Base-by-base conservation (phyloP, 1,284 basidiomycete species). In the Microbotryomycetes sp. region DNA sequence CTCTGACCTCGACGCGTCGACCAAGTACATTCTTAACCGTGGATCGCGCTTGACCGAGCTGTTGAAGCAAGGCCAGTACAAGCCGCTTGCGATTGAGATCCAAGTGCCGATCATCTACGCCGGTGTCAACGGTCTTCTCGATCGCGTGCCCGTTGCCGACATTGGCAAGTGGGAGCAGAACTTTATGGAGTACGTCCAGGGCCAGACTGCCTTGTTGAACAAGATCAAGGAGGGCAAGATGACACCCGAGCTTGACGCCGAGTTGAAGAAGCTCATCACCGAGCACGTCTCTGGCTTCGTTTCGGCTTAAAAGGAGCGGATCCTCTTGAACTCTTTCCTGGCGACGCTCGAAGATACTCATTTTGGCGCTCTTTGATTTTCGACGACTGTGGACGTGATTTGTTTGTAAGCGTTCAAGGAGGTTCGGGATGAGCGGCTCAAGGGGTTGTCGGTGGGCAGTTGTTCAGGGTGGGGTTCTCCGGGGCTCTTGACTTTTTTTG, bases 51-150 rank as follows among this genome's bases (percentile, higher is more conserved):
- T 98, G 66, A 97, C 93, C 70, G 94, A 98, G 82, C 86, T 98
- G 75, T 84, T 98, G 74, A 97, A 97, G 82, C 94, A 98, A 85
- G 91, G 90, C 73, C 94, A 97, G 82, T 97, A 96, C 81, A 87
- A 92, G 60, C 64, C 69, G 46, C 61, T 73, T 75, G 80, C 91
- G 61, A 94, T 89, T 78, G 93, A 97, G 81, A 80, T 97, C 72
- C 93, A 96, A 83, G 91, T 97, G 72, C 94, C 94, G 69, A 91
- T 97, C 77, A 92, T 97, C 81, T 97, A 94, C 79, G 93, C 93
- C 71, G 94, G 94, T 87, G 94, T 97, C 75, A 92, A 97, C 80
- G 92, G 92, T 90, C 84, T 94, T 69, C 69, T 66, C 57, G 65
- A 69, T 62, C 64, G 61, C 24, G 61, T 66, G 41, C 78, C 88